Evolutionary conservation across 768 basidiomycete species (phyloP), one percentile per base, ranked within the genome.

Genomic region (Cyclocybe cylindracea): DNA sequence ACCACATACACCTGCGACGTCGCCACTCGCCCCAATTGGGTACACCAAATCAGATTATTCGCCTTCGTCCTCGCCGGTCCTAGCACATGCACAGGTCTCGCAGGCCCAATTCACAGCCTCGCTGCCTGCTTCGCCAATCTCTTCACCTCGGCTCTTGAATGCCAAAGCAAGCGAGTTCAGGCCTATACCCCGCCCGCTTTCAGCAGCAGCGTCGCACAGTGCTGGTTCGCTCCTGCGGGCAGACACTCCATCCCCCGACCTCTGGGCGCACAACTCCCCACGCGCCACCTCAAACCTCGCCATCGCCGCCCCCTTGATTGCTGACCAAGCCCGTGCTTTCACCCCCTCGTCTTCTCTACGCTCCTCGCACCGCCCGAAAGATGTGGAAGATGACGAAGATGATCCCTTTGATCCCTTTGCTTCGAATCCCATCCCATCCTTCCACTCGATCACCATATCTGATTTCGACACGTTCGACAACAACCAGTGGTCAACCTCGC

Each of bases 131-230:
- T 94, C 93, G 0, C 94, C 94, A 0, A 69, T 93, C 9, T 87
- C 89, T 0, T 92, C 93, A 2, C 91, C 94, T 6, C 82, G 91
- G 14, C 74, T 93, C 18, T 78, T 96, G 46, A 95, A 87, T 61
- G 94, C 94, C 39, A 95, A 94, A 71, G 93, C 94, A 1, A 83
- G 78, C 35, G 91, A 94, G 65, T 95, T 95, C 70, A 89, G 85
- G 59, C 94, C 94, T 13, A 86, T 89, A 35, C 86, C 81, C 31
- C 82, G 90, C 2, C 90, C 93, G 0, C 78, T 91, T 24, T 89
- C 88, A 7, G 86, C 91, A 1, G 84, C 85, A 32, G 84, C 82
- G 16, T 85, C 78, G 32, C 81, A 78, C 62, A 85, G 80, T 32
- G 51, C 59, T 45, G 78, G 69, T 50, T 82, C 76, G 5, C 73